A percentile compares a stretch with the other conserved stretches of the same genome.
Conservation (phyloP, 2,329 filamentous ascomycete species). For the Arthrobotrys megalospora region DNA sequence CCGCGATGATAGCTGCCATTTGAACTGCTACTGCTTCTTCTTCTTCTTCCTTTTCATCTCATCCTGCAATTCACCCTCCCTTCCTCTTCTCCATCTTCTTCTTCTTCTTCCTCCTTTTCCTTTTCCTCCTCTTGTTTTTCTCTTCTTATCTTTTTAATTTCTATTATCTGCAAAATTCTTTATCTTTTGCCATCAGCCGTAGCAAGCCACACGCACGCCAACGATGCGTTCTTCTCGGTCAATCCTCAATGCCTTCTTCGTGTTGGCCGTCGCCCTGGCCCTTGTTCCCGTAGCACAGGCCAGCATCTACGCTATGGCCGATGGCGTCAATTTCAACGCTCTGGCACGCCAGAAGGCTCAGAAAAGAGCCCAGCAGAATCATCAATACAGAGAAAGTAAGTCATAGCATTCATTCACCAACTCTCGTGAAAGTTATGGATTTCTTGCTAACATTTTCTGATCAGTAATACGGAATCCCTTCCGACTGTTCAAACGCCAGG, state of each 20-base stretch:
- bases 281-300: conserved; percentile 41
- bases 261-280: conserved; percentile 36
- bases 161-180: neutral
- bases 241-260: conserved; percentile 32
- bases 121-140: neutral
- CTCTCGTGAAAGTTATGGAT: too few relatives aligned
- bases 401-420: neutral
- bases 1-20: conserved; percentile 19
- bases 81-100: neutral
- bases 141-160: neutral
- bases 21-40: neutral
- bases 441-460: conserved; percentile 18
- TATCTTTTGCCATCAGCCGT: conserved; percentile 32
- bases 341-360: conserved; percentile 51
- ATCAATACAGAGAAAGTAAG: conserved; percentile 14
- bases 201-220: conserved; percentile 27
- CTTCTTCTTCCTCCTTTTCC: neutral
- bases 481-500: conserved; percentile 50
- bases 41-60: neutral
- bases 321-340: conserved; percentile 46
- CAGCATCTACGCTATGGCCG: conserved; percentile 46
- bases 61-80: neutral
- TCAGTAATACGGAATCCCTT: conserved; percentile 30
- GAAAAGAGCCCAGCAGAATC: conserved; percentile 47
- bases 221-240: conserved; percentile 39